Evolutionary conservation across 176 grass and related monocot species (phyloP), one percentile per base, ranked within the genome.

Genomic region (Rhynchospora breviuscula): DNA sequence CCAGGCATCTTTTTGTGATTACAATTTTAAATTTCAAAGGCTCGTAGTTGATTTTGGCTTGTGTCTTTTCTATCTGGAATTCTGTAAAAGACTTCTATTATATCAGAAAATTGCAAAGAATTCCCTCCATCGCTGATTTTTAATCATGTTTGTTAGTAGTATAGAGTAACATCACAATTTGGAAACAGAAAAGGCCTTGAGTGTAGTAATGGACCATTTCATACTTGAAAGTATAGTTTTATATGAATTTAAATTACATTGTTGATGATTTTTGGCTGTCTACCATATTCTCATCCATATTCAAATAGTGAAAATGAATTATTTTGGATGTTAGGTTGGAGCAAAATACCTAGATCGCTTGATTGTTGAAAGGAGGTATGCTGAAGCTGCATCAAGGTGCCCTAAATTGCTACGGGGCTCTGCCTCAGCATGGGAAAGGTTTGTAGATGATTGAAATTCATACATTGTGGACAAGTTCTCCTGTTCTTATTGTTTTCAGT

Each of bases 341-440:
- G 89, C 91, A 79, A 92, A 86, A 85, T 99, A 99, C 83, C 96
- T 99, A 83, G 96, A 99, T 89, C 85, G 93, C 85, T 91, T 99
- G 86, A 95, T 99, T 83, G 80, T 99, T 85, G 91, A 91, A 93
- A 93, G 93, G 79, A 99, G 93, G 82, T 95, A 99, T 68, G 89
- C 93, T 82, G 93, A 99, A 89, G 96, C 96, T 83, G 96, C 96
- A 67, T 82, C 89, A 52, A 89, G 90, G 84, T 99, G 96, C 43
- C 93, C 91, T 85, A 99, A 95, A 70, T 85, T 99, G 87, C 85
- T 95, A 57, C 89, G 85, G 56, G 93, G 93, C 64, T 99, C 93
- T 81, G 76, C 93, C 84, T 99, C 91, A 81, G 93, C 96, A 67
- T 99, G 96, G 96, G 96, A 95, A 79, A 95, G 96, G 96, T 99